Base-by-base conservation (phyloP, 2,329 filamentous ascomycete genomes). In the Rugonectria rugulosa region DNA sequence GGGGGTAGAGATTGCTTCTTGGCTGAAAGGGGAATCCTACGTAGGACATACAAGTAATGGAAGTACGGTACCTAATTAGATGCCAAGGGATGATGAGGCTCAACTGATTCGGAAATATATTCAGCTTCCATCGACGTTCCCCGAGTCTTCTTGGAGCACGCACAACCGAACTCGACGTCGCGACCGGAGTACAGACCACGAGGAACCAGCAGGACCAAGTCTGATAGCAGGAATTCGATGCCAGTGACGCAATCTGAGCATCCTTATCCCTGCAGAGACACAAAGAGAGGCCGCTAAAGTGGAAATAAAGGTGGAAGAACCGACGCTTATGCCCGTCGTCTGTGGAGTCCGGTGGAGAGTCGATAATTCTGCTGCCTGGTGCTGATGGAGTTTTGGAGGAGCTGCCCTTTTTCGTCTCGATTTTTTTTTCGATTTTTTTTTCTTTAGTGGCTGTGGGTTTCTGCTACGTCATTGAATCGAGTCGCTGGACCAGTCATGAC, bases 341-440 rank as follows among this genome's bases (percentile, higher is more conserved):
- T 51, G 48, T 52, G 47, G 53, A 24, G 46, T n/a, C 20, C 12
- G 44, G 54, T 57, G 55, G 50, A 47, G 52, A 17, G 26, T 19
- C n/a, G 37, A 45, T n/a, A 50, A 57, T 46, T 38, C 55, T 54
- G 55, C 50, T 57, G 55, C 55, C 55, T 57, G 42, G 7, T 32
- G n/a, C n/a, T n/a, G n/a, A n/a, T n/a, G n/a, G n/a, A n/a, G n/a
- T n/a, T n/a, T n/a, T n/a, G n/a, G n/a, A n/a, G n/a, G n/a, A n/a
- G n/a, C n/a, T n/a, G n/a, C n/a, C n/a, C n/a, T n/a, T 29, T 29
- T 7, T 29, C 26, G 7, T 12, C 26, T 29, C 7, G 26, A 7
- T 29, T 7, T 7, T 7, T 12, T 29, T 19, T 43, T n/a, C 21
- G 29, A 14, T 2, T 27, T 42, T 27, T 27, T 43, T 19, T 15